These are phyloP conservation scores for Trypanosomatidae sp. DNA, from an alignment of 208 protist species.

Conservation along the genomic window DNA sequence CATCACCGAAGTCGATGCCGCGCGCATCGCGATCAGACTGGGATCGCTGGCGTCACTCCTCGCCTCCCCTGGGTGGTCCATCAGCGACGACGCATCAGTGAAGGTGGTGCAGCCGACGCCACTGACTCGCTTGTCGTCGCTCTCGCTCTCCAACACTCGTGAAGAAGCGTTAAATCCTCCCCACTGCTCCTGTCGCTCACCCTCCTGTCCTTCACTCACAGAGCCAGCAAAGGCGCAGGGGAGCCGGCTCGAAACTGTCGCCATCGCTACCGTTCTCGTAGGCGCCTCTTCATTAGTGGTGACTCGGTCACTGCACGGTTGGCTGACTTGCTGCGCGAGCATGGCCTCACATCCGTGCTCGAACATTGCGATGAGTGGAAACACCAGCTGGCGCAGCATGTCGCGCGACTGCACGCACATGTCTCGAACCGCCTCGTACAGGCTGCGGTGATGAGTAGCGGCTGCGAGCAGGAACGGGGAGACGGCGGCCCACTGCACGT, in stretches of 20 bases:
- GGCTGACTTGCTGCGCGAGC: constrained; percentile 19
- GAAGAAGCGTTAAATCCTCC: not conserved
- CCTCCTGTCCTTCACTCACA: not conserved
- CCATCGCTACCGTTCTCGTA: not conserved
- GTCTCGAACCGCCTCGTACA: constrained; percentile 55
- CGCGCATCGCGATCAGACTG: not conserved
- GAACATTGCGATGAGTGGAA: constrained; percentile 61
- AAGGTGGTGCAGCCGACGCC: not conserved
- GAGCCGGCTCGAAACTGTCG: not conserved
- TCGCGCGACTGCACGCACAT: constrained; percentile 65
- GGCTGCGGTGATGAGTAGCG: constrained; percentile 36
- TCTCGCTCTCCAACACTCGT: not conserved
- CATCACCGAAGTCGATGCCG: not conserved
- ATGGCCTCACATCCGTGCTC: constrained; percentile 46
- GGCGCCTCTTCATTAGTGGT: not conserved
- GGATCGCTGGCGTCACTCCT: not conserved
- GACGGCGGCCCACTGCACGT: constrained; percentile 63
- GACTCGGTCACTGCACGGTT: not conserved
- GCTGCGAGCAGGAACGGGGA: constrained; percentile 52
- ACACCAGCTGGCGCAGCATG: constrained; percentile 74
- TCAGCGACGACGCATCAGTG: not conserved
- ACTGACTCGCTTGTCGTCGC: not conserved
- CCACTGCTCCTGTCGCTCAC: not conserved
- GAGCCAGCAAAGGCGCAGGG: not conserved
- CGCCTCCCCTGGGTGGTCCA: not conserved